A percentile compares a stretch with the other conserved stretches of the same genome.
These are phyloP conservation scores for Sporothrix euskadiensis DNA, from an alignment of 2,329 filamentous ascomycete species.

Conservation along the genomic window DNA sequence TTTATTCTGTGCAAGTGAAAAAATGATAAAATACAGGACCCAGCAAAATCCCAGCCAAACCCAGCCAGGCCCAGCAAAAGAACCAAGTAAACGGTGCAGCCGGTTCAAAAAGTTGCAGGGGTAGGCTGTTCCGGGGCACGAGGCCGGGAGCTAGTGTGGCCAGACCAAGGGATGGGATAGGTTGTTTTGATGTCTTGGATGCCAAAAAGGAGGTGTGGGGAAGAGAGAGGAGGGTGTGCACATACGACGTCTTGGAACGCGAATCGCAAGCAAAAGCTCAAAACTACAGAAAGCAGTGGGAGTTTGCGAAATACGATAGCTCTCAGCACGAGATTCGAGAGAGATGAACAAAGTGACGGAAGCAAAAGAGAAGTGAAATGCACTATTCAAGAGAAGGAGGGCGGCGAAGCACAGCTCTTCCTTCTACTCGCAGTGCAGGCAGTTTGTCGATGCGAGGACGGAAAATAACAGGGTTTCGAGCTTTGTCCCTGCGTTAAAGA, in stretches of 20 bases:
- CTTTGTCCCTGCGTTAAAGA: background rate
- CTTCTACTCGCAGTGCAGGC: background rate
- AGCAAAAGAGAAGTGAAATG: background rate
- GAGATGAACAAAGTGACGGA: background rate
- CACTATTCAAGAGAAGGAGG: background rate
- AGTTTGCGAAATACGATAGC: background rate
- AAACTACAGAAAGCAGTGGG: background rate
- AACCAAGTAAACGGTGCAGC: constrained; percentile 11
- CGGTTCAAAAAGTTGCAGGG: background rate
- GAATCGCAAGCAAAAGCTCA: background rate
- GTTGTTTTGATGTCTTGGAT: constrained; percentile 1
- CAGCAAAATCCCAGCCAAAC: background rate
- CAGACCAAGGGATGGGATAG: constrained; percentile 14
- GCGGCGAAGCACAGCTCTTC: background rate
- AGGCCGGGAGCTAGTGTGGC: constrained; percentile 17
- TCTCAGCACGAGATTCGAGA: background rate
- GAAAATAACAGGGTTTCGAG: background rate
- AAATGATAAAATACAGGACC: constrained; percentile 1
- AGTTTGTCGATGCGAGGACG: background rate
- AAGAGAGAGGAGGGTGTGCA: background rate
- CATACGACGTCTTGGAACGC: background rate
- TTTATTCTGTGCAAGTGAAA: constrained; percentile 14
- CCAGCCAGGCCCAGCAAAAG: background rate
- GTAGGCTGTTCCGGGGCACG: background rate
- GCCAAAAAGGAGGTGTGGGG: constrained; percentile 15